These are phyloP conservation scores for Globisporangium cystogenes DNA, from an alignment of 352 stramenopile genomes.

Conservation along the genomic window DNA sequence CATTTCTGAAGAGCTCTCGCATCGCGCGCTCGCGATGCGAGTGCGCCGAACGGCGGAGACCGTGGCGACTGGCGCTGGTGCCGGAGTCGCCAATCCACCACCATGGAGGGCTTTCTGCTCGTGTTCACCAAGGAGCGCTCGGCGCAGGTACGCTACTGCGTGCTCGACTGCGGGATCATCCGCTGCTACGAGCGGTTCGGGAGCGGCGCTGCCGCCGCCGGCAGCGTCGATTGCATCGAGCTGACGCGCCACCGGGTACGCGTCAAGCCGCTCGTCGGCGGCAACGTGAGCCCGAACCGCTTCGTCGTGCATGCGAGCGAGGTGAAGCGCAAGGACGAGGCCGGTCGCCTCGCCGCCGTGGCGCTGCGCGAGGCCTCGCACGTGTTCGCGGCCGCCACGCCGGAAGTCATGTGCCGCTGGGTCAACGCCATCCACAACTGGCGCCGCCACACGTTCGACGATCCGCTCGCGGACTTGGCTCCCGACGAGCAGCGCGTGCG, in stretches of 20 bases:
- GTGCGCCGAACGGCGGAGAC: neutral
- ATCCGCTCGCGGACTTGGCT: slow-evolving; percentile 23
- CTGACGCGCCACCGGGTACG: slow-evolving; percentile 65
- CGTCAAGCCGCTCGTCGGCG: slow-evolving; percentile 35
- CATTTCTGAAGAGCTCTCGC: too few relatives aligned
- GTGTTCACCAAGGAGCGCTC: slow-evolving; percentile 37
- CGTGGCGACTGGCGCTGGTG: too few relatives aligned
- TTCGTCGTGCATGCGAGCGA: slow-evolving; percentile 48
- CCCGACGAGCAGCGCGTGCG: slow-evolving; percentile 17
- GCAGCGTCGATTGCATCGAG: slow-evolving; percentile 28
- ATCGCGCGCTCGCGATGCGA: neutral
- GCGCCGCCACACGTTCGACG: slow-evolving; percentile 57
- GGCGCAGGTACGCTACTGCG: slow-evolving; percentile 54
- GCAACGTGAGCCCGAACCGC: slow-evolving; percentile 59
- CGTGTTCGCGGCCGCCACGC: slow-evolving; percentile 47
- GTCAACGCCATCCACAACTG: slow-evolving; percentile 70
- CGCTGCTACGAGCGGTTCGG: slow-evolving; percentile 33
- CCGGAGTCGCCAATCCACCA: neutral
- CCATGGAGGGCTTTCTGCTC: slow-evolving; percentile 76
- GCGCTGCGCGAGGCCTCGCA: slow-evolving; percentile 24
- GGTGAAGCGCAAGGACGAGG: slow-evolving; percentile 47
- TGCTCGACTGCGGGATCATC: slow-evolving; percentile 63
- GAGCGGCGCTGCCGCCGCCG: too few relatives aligned
- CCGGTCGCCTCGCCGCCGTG: slow-evolving; percentile 29
- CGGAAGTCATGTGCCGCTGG: slow-evolving; percentile 58